These are phyloP conservation scores for Cetraspora pellucida DNA, from an alignment of 192 early-diverging fungal genomes.

Conservation along the genomic window DNA sequence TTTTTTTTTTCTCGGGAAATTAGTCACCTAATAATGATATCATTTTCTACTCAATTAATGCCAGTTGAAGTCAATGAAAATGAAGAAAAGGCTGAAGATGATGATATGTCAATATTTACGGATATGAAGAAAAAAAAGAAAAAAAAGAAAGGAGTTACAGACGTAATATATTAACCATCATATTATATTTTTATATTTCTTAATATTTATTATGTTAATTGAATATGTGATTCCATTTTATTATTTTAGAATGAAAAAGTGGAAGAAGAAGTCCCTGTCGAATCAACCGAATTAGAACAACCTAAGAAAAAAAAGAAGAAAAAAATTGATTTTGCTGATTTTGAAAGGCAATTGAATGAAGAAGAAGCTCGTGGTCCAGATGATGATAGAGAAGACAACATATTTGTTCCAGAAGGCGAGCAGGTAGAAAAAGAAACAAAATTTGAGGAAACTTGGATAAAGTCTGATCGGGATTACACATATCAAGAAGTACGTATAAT, in stretches of 20 bases:
- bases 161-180: not conserved
- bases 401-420: conserved; percentile 48
- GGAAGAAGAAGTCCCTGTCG: conserved; percentile 50
- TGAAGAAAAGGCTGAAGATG: conserved; percentile 49
- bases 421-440: conserved; percentile 47
- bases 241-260: conserved; percentile 41
- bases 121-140: conserved; percentile 92
- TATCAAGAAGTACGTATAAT: conserved; percentile 73
- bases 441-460: conserved; percentile 81
- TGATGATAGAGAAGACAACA: conserved; percentile 51
- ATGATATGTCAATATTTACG: conserved; percentile 70
- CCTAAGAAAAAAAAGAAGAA: conserved; percentile 83
- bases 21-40: not conserved
- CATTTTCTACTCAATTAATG: not conserved
- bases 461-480: conserved; percentile 89
- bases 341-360: conserved; percentile 50
- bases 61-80: not conserved
- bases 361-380: conserved; percentile 42
- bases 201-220: not conserved
- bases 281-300: conserved; percentile 58
- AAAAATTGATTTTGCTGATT: conserved; percentile 50
- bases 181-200: conserved; percentile 17
- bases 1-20: not conserved
- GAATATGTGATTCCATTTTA: not conserved
- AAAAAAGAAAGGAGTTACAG: conserved; percentile 61